Evolutionary conservation across 1,284 basidiomycete genomes (phyloP), one percentile per base, ranked within the genome.

Genomic region (Meira nashicola): DNA sequence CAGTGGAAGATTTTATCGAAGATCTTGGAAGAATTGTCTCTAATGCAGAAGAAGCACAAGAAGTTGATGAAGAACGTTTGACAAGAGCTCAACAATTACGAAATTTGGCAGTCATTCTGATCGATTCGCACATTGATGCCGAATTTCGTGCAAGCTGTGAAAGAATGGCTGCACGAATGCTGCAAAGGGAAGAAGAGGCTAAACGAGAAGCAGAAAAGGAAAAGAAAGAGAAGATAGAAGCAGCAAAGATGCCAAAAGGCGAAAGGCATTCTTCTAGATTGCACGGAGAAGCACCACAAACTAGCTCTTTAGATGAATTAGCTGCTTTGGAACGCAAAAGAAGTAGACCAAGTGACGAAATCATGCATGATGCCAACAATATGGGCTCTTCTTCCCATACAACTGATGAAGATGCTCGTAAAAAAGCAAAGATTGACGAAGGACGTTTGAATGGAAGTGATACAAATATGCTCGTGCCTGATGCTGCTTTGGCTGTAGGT

Each of bases 61-160:
- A 85, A 51, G 83, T 86, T 63, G 92, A 97, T 74, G 78, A 81
- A 9, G 94, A 77, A 33, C 71, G 74, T 88, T 87, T 84, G 41
- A 87, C 85, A 78, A 88, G 88, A 67, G 89, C 95, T 0, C 87
- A 90, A 63, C 89, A 92, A 55, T 91, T 98, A 91, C 84, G 87
- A 60, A 92, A 87, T 33, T 86, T 91, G 48, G 85, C 91, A 0
- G 84, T 90, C 74, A 86, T 96, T 61, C 88, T 92, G 80, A 84
- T 95, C 57, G 86, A 90, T 70, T 79, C 80, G 63, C 87, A 89
- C 69, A 92, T 96, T 74, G 95, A 98, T 76, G 84, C 85, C 0
- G 83, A 85, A 50, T 89, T 96, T 79, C 82, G 83, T 44, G 72
- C 87, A 33, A 93, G 96, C 76, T 97, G 93, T 77, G 87, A 89